Percentiles rank a stretch among this genome's conserved stretches.
phyloP scores from a whole-genome alignment of 2,329 filamentous ascomycete genomes.

The Paraconiothyrium brasiliense region DNA sequence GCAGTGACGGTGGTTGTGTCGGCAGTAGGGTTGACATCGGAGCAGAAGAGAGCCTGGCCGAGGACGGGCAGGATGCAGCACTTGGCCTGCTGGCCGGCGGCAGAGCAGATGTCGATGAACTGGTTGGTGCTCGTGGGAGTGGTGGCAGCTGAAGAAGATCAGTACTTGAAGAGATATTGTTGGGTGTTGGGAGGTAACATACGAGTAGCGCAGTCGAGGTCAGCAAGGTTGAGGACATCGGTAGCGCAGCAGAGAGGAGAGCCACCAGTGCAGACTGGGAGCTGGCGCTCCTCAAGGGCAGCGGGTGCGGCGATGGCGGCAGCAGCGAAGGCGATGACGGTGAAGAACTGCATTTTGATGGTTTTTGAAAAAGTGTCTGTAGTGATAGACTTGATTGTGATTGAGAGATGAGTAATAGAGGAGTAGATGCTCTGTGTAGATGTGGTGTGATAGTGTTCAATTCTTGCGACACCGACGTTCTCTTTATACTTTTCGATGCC shows the following conservation, averaged over 20 bases:
- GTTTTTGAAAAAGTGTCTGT: constrained; percentile 18
- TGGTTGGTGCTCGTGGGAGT: constrained; percentile 52
- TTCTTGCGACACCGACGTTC: constrained; percentile 26
- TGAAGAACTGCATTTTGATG: constrained; percentile 48
- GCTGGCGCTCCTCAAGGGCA: constrained; percentile 44
- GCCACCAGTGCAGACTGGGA: constrained; percentile 46
- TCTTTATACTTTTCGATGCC: constrained; percentile 43
- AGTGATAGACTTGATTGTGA: constrained; percentile 20
- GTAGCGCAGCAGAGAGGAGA: constrained; percentile 68
- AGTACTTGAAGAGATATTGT: constrained; percentile 17
- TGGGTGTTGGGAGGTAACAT: constrained; percentile 38
- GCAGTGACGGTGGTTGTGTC: neutral
- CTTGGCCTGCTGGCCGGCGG: constrained; percentile 63
- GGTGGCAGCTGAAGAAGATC: constrained; percentile 38
- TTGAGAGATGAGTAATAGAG: constrained; percentile 21
- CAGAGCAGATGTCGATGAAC: constrained; percentile 60
- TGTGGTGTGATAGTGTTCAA: constrained; percentile 38
- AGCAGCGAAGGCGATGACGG: constrained; percentile 42
- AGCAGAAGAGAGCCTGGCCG: constrained; percentile 52
- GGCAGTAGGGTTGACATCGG: constrained; percentile 41
- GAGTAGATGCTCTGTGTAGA: constrained; percentile 26
- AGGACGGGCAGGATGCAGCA: constrained; percentile 66
- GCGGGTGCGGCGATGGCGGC: constrained; percentile 41
- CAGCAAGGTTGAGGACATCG: constrained; percentile 66
- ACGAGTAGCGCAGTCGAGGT: constrained; percentile 67